Conservation (phyloP, 768 basidiomycete species). For the Leccinellum luteum region DNA sequence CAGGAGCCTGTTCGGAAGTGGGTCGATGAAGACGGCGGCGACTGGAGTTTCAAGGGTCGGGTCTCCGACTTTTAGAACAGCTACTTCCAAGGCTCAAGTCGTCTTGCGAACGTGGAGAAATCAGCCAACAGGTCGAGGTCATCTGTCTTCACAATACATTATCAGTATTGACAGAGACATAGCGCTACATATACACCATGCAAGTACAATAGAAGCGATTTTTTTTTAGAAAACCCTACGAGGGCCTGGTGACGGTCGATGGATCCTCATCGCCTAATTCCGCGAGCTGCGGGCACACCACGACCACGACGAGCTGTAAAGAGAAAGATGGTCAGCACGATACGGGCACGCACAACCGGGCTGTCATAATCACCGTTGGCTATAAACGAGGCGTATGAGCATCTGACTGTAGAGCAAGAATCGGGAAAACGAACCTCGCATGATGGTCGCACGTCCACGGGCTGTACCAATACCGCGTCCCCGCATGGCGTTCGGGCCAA, state of each 20-base stretch:
- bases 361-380: slow-evolving; percentile 64
- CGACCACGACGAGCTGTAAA: slow-evolving; percentile 80
- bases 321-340: slow-evolving; percentile 14
- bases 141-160: slow-evolving; percentile 5
- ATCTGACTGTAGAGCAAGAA: background rate
- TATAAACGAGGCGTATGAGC: slow-evolving; percentile 34
- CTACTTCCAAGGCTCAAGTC: too few species aligned
- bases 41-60: slow-evolving; percentile 90
- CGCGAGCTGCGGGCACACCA: slow-evolving; percentile 71
- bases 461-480: slow-evolving; percentile 99
- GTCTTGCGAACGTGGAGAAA: too few species aligned
- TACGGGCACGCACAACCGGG: background rate
- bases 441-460: slow-evolving; percentile 96
- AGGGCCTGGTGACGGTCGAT: background rate
- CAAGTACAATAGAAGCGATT: slow-evolving; percentile 10
- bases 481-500: slow-evolving; percentile 97
- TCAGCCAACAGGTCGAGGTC: background rate
- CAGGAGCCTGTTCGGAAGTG: slow-evolving; percentile 71
- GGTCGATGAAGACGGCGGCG: slow-evolving; percentile 53
- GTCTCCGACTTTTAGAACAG: slow-evolving; percentile 74
- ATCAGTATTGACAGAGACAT: slow-evolving; percentile 5
- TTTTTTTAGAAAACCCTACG: slow-evolving; percentile 1
- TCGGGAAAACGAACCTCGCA: slow-evolving; percentile 71
- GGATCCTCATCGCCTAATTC: slow-evolving; percentile 71
- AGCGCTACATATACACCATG: slow-evolving; percentile 16